Evolutionary conservation across 2,329 filamentous ascomycete genomes (phyloP).

Genomic region (Fusarium lateritium): DNA sequence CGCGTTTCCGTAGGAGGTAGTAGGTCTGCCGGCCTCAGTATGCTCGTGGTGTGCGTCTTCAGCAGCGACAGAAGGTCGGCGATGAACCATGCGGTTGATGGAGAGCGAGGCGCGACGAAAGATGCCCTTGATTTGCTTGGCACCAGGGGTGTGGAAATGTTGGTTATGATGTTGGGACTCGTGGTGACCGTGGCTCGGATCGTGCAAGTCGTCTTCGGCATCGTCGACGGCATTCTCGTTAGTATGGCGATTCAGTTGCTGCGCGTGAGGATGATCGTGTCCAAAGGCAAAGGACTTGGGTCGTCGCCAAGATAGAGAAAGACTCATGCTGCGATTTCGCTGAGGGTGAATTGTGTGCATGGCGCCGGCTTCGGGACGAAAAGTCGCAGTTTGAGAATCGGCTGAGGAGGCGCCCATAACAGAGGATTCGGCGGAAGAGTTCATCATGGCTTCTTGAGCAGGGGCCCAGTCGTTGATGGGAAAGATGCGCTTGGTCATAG

Average conservation of each 20-base stretch:
- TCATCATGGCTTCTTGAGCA: conserved; percentile 59
- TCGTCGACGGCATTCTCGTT: conserved; percentile 55
- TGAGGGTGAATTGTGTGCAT: conserved; percentile 46
- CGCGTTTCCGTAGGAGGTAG: conserved; percentile 60
- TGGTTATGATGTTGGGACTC: conserved; percentile 50
- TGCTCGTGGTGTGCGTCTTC: conserved; percentile 46
- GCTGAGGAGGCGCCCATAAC: conserved; percentile 20
- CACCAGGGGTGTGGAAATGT: conserved; percentile 48
- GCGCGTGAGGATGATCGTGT: conserved; percentile 53
- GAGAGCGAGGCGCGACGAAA: conserved; percentile 70
- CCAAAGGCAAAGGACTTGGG: conserved; percentile 61
- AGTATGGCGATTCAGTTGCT: conserved; percentile 49
- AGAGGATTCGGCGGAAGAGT: conserved; percentile 39
- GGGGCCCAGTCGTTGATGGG: conserved; percentile 60
- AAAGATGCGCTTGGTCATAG: conserved; percentile 57
- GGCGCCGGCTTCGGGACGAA: conserved; percentile 21
- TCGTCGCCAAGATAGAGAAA: conserved; percentile 65
- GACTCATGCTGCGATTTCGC: conserved; percentile 64
- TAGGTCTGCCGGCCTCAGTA: conserved; percentile 53
- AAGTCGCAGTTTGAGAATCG: conserved; percentile 19
- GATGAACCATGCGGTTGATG: conserved; percentile 66
- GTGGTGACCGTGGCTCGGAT: conserved; percentile 37
- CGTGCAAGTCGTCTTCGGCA: conserved; percentile 46
- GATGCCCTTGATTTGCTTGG: conserved; percentile 62
- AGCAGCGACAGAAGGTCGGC: conserved; percentile 61